Percentiles rank a stretch among this genome's conserved stretches.
Conservation (phyloP, 768 basidiomycete species). For the Lentinula lateritia region DNA sequence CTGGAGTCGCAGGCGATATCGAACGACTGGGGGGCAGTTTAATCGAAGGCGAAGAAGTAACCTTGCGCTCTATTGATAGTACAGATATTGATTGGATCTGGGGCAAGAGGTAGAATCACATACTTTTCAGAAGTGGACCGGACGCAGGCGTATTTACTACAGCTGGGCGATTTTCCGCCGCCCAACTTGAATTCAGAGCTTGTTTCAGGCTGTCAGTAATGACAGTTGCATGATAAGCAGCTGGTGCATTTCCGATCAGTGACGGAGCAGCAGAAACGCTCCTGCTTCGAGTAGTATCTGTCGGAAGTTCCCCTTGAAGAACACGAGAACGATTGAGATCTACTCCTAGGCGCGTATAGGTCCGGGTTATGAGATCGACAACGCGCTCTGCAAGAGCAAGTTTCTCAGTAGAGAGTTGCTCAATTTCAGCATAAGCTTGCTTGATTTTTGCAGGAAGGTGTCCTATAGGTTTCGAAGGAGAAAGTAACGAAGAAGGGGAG, state of each 20-base stretch:
- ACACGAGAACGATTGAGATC: slow-evolving; percentile 43
- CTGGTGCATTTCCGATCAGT: neutral
- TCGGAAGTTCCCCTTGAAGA: slow-evolving; percentile 37
- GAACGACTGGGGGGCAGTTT: slow-evolving; percentile 27
- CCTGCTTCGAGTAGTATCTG: slow-evolving; percentile 2
- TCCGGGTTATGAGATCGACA: slow-evolving; percentile 41
- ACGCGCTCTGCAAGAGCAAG: slow-evolving; percentile 39
- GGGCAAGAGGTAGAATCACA: slow-evolving; percentile 8
- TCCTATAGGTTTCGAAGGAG: slow-evolving; percentile 28
- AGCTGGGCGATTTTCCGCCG: slow-evolving; percentile 14
- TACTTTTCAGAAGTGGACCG: slow-evolving; percentile 35
- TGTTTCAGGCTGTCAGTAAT: neutral
- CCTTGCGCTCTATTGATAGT: slow-evolving; percentile 30
- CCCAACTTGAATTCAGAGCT: neutral
- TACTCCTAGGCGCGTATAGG: slow-evolving; percentile 42
- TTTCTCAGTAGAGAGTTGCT: slow-evolving; percentile 41
- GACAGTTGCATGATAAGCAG: neutral
- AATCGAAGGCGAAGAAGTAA: slow-evolving; percentile 30
- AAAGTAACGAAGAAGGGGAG: slow-evolving; percentile 23
- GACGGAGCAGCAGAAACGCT: neutral
- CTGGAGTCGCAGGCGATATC: slow-evolving; percentile 28
- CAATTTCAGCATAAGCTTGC: slow-evolving; percentile 40
- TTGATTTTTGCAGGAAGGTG: slow-evolving; percentile 37
- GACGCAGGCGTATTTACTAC: slow-evolving; percentile 21
- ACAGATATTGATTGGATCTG: neutral